Conservation (phyloP, 1,139 yeast genomes). For the Protomyces arabidopsidicola region DNA sequence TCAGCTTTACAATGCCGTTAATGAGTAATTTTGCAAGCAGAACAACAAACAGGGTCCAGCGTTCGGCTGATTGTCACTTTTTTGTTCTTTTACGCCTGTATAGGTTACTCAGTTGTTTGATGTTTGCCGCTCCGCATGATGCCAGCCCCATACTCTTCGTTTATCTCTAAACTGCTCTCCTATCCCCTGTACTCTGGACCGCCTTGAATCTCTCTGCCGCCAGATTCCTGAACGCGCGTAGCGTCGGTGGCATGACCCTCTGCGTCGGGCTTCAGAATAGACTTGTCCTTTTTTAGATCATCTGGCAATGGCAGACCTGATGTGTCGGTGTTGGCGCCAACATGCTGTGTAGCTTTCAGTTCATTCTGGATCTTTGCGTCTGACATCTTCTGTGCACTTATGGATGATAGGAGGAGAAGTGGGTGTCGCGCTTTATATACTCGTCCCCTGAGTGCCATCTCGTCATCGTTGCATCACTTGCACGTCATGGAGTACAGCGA, state of each 20-base stretch:
- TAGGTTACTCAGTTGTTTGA: too few relatives aligned
- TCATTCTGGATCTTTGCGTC: constrained; percentile 17
- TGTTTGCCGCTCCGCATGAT: too few relatives aligned
- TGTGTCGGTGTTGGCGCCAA: constrained; percentile 14
- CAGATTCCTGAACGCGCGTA: constrained; percentile 10
- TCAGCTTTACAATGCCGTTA: too few relatives aligned
- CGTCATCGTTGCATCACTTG: too few relatives aligned
- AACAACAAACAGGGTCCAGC: too few relatives aligned
- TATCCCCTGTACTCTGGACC: not conserved
- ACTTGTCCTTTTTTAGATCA: constrained; percentile 9
- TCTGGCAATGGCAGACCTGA: constrained; percentile 13
- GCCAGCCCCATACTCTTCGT: too few relatives aligned
- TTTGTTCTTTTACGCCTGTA: too few relatives aligned
- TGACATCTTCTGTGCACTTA: not conserved
- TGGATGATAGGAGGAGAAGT: not conserved
- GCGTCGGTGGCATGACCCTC: constrained; percentile 17
- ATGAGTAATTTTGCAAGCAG: too few relatives aligned
- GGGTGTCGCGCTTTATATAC: too few relatives aligned
- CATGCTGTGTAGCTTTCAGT: constrained; percentile 17
- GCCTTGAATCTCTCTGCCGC: not conserved
- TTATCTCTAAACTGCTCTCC: not conserved
- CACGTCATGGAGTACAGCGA: too few relatives aligned
- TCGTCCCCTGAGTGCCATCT: too few relatives aligned
- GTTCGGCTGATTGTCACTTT: too few relatives aligned
- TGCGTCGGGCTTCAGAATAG: constrained; percentile 5